Evolutionary conservation across 179 eudicot species (phyloP), one percentile per base, ranked within the genome.

Genomic region (Silene coronaria): DNA sequence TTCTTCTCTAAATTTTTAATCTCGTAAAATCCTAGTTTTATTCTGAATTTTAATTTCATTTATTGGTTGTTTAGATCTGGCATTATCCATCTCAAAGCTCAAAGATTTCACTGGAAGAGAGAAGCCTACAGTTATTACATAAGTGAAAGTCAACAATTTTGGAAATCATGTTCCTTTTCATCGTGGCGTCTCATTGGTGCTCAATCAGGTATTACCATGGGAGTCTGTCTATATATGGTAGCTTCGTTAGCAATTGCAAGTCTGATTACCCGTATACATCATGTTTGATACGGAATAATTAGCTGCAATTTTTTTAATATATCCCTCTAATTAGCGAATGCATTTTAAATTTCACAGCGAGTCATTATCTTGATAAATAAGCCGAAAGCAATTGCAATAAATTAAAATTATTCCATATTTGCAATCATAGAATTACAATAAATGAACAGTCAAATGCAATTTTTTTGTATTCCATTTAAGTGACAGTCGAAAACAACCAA

Each of bases 101-200:
- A 89, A 91, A 80, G 97, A 95, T 24, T 95, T 92, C 81, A 89
- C 96, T 14, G 96, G 99, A 81, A 85, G 96, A 79, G 97, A 91
- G 82, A 83, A 87, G 85, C 99, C 99, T 79, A 95, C 97, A 28
- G 97, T 95, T 77, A 92, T 94, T 76, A 94, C 98, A 76, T 94
- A 84, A 82, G 12, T 16, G 45, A 46, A 17, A 17, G 45, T 8
- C 62, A n/a, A 8, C 63, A 53, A n/a, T 79, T 66, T 65, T 51
- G 79, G 36, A 11, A 46, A 30, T 22, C 19, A 10, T 53, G 61
- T 32, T 68, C 24, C 65, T 46, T 24, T 71, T 65, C 67, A 64
- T 13, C 19, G 28, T 11, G 26, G 73, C 7, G 16, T 22, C 51
- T 27, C 21, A 65, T 30, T 30, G 53, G 59, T 36, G 28, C 67